Conservation (phyloP, 2,329 filamentous ascomycete genomes). For the Colletotrichum sojae region DNA sequence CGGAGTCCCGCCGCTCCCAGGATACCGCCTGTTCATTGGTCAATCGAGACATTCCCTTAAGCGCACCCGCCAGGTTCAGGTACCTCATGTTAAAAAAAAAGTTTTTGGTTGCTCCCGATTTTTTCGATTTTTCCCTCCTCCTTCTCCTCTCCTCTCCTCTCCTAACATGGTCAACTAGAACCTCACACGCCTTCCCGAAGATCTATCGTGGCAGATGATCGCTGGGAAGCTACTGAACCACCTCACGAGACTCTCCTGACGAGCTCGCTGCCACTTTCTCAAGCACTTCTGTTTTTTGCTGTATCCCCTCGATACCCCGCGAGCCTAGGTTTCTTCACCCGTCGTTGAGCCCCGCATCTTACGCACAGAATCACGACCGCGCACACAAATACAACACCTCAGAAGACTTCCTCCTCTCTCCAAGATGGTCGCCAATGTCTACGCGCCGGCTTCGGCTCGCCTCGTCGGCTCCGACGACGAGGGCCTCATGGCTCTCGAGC, state of each 20-base stretch:
- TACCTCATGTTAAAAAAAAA: conserved; percentile 39
- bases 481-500: conserved; percentile 86
- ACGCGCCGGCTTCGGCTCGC: conserved; percentile 73
- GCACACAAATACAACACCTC: not conserved
- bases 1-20: conserved; percentile 17
- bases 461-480: conserved; percentile 67
- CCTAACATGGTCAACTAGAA: conserved; percentile 41
- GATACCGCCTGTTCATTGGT: conserved; percentile 38
- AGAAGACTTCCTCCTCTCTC: conserved; percentile 1
- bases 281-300: conserved; percentile 16
- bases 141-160: conserved; percentile 40
- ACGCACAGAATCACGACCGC: not conserved
- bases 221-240: conserved; percentile 42
- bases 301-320: conserved; percentile 17
- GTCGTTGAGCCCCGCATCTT: conserved; percentile 34
- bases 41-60: conserved; percentile 25
- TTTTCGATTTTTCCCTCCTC: conserved; percentile 22
- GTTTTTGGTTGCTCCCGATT: conserved; percentile 36
- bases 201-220: conserved; percentile 45
- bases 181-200: conserved; percentile 40
- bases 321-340: conserved; percentile 25
- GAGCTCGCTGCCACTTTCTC: conserved; percentile 38
- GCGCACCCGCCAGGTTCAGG: conserved; percentile 27
- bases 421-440: conserved; percentile 54
- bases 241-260: conserved; percentile 39